These are phyloP conservation scores for Allantophomopsis cytisporea DNA, from an alignment of 2,329 filamentous ascomycete species.

Conservation along the genomic window DNA sequence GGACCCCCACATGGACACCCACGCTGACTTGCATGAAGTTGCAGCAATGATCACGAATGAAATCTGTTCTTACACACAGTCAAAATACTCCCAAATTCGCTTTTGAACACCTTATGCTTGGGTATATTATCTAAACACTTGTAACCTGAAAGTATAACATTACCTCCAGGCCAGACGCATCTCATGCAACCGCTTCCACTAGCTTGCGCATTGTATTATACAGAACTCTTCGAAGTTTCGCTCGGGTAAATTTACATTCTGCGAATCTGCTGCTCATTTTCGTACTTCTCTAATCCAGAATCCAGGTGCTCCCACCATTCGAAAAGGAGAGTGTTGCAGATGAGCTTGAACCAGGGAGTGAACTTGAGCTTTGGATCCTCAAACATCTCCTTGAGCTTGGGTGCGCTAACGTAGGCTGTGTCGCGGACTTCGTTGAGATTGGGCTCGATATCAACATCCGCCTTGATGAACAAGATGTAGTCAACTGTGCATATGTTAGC, in stretches of 20 bases:
- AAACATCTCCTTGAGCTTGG: slow-evolving; percentile 78
- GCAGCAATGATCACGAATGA: too few species aligned
- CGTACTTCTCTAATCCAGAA: slow-evolving; percentile 68
- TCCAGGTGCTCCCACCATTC: slow-evolving; percentile 93
- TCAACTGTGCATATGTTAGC: slow-evolving; percentile 48
- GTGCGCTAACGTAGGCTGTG: slow-evolving; percentile 69
- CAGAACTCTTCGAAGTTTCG: too few species aligned
- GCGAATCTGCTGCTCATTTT: slow-evolving; percentile 74
- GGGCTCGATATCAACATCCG: slow-evolving; percentile 68
- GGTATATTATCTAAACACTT: too few species aligned
- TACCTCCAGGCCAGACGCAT: too few species aligned
- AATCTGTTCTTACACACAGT: too few species aligned
- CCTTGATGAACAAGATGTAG: slow-evolving; percentile 97
- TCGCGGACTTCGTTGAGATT: slow-evolving; percentile 86
- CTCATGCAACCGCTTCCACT: too few species aligned
- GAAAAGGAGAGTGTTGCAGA: slow-evolving; percentile 94
- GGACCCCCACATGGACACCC: too few species aligned
- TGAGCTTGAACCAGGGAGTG: slow-evolving; percentile 98
- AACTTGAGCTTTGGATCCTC: slow-evolving; percentile 69
- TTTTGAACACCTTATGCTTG: too few species aligned
- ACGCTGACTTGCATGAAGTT: too few species aligned
- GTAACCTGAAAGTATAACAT: too few species aligned
- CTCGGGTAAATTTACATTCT: slow-evolving; percentile 45
- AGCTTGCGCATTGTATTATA: too few species aligned
- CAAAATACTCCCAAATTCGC: too few species aligned